Evolutionary conservation across 2,329 filamentous ascomycete species (phyloP), one percentile per base, ranked within the genome.

Genomic region (Cladosporium sp.): DNA sequence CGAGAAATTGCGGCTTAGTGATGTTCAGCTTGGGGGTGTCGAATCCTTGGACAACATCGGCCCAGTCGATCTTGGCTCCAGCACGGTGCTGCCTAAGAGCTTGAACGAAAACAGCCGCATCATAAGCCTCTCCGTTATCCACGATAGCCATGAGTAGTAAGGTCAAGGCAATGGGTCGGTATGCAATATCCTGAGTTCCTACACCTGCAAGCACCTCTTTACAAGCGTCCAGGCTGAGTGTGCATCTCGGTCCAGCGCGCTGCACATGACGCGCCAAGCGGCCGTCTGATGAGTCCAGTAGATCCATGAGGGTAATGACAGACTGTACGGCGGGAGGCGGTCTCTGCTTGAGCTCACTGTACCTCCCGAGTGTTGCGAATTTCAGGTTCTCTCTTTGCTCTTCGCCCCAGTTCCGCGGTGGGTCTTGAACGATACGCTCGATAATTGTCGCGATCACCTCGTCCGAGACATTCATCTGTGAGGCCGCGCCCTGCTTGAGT

Each of bases 371-470:
- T 51, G 84, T 77, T 56, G 83, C 85, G 63, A 80, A 78, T 39
- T 75, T 72, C 35, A 85, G 77, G 62, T 90, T 86, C 55, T 84
- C 76, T 62, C 86, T 83, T 51, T 81, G 84, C 47, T 84, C 78
- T 49, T 89, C 82, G 61, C 86, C 88, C 73, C 94, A 94, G 67
- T 85, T 89, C 20, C 86, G 87, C 25, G 90, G 89, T 45, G 91
- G 89, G 59, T 91, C 84, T 68, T 93, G 84, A 49, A 95, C 83
- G 60, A 94, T 86, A 59, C 88, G 86, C 67, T 95, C 88, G 67
- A 96, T 76, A 52, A 95, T 84, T 52, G 84, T 74, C 42, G 87
- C 86, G 53, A 96, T 78, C 64, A 93, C 89, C 36, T 50, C 47
- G 80, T 72, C 25, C 84, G 76, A 9, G 75, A 50, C 47, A 16